phyloP scores from a whole-genome alignment of 441 rosid species.

The Gossypium lobatum region DNA sequence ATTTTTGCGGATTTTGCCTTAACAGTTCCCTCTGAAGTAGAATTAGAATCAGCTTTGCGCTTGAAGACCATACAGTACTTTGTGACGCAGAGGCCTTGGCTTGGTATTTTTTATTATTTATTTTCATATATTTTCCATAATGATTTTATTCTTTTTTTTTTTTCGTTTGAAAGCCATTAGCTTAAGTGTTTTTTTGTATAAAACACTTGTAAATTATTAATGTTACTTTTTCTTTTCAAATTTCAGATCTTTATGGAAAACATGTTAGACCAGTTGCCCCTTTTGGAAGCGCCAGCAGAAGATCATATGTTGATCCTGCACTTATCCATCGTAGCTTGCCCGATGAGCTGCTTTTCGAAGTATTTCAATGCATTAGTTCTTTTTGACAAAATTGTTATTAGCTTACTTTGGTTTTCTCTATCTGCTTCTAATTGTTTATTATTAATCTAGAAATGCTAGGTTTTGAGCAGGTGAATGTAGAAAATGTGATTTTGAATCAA shows the following conservation, averaged over 20 bases:
- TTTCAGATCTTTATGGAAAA: conserved; percentile 80
- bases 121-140: background rate
- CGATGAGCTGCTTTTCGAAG: conserved; percentile 94
- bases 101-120: conserved; percentile 39
- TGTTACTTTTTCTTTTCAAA: background rate
- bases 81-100: conserved; percentile 83
- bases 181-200: background rate
- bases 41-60: conserved; percentile 76
- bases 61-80: conserved; percentile 64
- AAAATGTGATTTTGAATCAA: background rate
- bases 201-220: background rate
- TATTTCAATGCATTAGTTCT: conserved; percentile 16
- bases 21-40: conserved; percentile 69
- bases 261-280: conserved; percentile 87
- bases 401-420: background rate
- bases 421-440: background rate
- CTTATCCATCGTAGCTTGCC: conserved; percentile 76
- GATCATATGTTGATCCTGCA: conserved; percentile 59
- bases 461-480: background rate
- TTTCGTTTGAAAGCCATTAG: background rate
- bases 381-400: background rate
- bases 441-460: background rate
- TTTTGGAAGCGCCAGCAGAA: conserved; percentile 63
- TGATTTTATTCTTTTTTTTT: background rate
- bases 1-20: conserved; percentile 36